Conservation (phyloP, 2,329 filamentous ascomycete species). For the Trichocomaceae sp. region DNA sequence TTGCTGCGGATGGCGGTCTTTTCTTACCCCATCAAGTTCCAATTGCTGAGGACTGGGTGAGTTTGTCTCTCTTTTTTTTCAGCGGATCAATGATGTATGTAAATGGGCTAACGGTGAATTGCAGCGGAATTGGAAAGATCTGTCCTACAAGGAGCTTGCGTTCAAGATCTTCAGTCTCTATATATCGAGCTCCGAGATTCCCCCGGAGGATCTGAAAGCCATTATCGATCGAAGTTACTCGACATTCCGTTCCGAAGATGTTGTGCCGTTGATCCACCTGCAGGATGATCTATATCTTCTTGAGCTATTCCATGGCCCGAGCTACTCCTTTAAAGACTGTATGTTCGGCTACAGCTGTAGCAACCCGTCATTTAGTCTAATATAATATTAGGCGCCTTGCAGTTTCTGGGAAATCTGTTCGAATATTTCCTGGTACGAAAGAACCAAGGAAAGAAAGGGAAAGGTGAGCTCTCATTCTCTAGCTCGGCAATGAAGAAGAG, state of each 20-base stretch:
- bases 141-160: constrained; percentile 74
- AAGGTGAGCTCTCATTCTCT: constrained; percentile 17
- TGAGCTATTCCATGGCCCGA: constrained; percentile 94
- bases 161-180: constrained; percentile 81
- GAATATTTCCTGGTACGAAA: constrained; percentile 43
- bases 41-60: constrained; percentile 51
- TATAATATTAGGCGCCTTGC: constrained; percentile 44
- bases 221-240: constrained; percentile 82
- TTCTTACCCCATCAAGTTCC: constrained; percentile 85
- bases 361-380: background rate
- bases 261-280: constrained; percentile 73
- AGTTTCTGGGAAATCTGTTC: constrained; percentile 90
- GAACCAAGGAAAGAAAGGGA: constrained; percentile 38
- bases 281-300: constrained; percentile 67
- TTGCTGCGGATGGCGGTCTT: constrained; percentile 78
- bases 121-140: constrained; percentile 61
- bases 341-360: constrained; percentile 37
- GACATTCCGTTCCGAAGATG: constrained; percentile 74
- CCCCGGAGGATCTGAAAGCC: constrained; percentile 66
- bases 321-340: constrained; percentile 92
- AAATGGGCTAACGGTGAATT: background rate
- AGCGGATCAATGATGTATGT: background rate
- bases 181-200: constrained; percentile 78
- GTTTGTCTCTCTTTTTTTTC: background rate
- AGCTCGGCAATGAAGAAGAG: background rate